These are phyloP conservation scores for Zychaea mexicana DNA, from an alignment of 371 early-diverging fungal genomes.

Conservation along the genomic window DNA sequence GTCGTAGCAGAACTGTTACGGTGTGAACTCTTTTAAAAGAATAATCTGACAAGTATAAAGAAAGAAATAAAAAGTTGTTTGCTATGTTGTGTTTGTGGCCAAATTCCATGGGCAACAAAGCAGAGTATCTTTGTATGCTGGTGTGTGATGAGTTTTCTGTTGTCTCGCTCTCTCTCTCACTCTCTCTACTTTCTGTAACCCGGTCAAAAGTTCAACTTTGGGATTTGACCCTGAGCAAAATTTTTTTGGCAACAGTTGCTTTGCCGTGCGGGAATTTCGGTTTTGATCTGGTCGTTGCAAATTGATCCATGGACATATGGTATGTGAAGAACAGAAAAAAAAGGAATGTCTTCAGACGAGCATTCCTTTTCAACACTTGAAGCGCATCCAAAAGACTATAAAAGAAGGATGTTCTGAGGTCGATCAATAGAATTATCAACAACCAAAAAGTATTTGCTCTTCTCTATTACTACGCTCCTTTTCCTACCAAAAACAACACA, in stretches of 20 bases:
- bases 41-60: neutral
- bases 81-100: too few species aligned
- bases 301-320: neutral
- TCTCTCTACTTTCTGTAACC: too few species aligned
- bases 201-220: neutral
- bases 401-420: neutral
- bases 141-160: too few species aligned
- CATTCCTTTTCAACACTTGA: neutral
- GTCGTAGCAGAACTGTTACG: constrained; percentile 67
- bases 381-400: neutral
- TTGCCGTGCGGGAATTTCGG: neutral
- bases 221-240: too few species aligned
- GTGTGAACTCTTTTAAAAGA: constrained; percentile 34
- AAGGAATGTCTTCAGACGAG: neutral
- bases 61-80: too few species aligned
- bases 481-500: neutral
- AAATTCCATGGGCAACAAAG: too few species aligned
- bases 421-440: neutral
- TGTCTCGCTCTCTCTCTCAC: too few species aligned
- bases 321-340: constrained; percentile 2
- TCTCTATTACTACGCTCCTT: neutral
- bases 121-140: too few species aligned
- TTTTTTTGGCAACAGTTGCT: too few species aligned
- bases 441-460: neutral
- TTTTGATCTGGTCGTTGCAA: neutral